Evolutionary conservation across 768 basidiomycete species (phyloP), one percentile per base, ranked within the genome.

Genomic region (Phanerodontia chrysosporium): DNA sequence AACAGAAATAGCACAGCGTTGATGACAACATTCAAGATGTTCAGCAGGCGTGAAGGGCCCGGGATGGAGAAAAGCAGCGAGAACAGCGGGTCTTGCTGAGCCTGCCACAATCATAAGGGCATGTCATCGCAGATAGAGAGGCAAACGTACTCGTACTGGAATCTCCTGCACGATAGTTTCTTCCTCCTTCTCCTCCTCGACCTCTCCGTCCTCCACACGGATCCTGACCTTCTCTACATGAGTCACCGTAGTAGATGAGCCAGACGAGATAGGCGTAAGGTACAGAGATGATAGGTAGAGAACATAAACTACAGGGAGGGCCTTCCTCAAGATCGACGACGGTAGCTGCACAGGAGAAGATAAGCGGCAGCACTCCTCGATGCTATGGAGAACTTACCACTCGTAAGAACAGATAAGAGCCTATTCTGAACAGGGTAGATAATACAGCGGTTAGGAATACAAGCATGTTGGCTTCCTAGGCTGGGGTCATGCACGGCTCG

Each of bases 361-460:
- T 49, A 28, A 49, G 25, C 28, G 28, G 12, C 24, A 27, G 48
- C 2, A 28, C 24, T 4, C 14, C 12, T 28, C 36, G 27, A 22
- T 8, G 53, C 35, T 35, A n/a, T 64, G 22, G 27, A 39, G 25
- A 18, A 73, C 80, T 56, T 56, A 81, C 83, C 30, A 85, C 73
- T 62, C 78, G 70, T 28, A 85, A 75, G 61, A 83, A 85, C 24
- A 83, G 36, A 69, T 77, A 82, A 30, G 71, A 63, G 44, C 70
- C 60, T 22, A 80, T 36, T 42, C 83, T 78, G 68, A 82, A 83
- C 28, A 72, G 53, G 1, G 74, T 70, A 3, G 72, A 73, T 21
- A 66, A 48, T 16, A 67, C 24, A 1, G 71, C 65, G 39, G 62
- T 64, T 21, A 69, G 44, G 57, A 64, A 66, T 49, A 32, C n/a